Base-by-base conservation (phyloP, 2,329 filamentous ascomycete species). In the Aspergillus bombycis region DNA sequence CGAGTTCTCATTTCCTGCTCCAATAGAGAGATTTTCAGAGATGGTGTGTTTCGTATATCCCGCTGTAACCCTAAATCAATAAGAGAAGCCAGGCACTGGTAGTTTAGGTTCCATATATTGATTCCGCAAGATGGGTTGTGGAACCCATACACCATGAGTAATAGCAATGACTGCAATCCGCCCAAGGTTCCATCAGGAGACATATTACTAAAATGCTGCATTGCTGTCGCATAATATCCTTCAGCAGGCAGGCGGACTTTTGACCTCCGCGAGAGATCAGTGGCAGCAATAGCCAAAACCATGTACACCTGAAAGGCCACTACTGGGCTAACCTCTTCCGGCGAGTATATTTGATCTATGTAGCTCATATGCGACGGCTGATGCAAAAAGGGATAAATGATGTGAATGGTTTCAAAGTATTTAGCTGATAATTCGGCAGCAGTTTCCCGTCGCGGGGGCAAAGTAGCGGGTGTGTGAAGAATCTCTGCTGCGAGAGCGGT, bases 91-190 rank as follows among this genome's bases (percentile, higher is more conserved):
- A 86, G 75, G 45, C 83, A 85, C 63, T 86, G 84, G 59, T 86
- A 86, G 59, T 86, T 85, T 1, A 86, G 72, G 59, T 84, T 83
- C 85, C 84, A 86, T 0, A 84, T 74, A 61, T 84, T 86, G 4
- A 86, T 68, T 0, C 78, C 74, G 57, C 83, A 79, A 1, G 78
- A 81, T 0, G 84, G 81, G 63, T 80, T 85, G 41, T 85, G 81
- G 14, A 86, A 75, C 0, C 83, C 82, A 58, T 85, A 85, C 0
- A 86, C 76, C 32, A 83, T 61, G 3, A 76, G 67, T 21, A 76
- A 69, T 3, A 76, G 63, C 11, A 86, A 70, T 57, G 82, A 84
- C 48, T 86, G 84, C 0, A 85, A 69, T 0, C 83, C 83, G 8
- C 80, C 74, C 0, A 85, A 63, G 0, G 84, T 85, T 41, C 80